phyloP scores from a whole-genome alignment of 495 filamentous ascomycete species.

The Daldinia concentrica region DNA sequence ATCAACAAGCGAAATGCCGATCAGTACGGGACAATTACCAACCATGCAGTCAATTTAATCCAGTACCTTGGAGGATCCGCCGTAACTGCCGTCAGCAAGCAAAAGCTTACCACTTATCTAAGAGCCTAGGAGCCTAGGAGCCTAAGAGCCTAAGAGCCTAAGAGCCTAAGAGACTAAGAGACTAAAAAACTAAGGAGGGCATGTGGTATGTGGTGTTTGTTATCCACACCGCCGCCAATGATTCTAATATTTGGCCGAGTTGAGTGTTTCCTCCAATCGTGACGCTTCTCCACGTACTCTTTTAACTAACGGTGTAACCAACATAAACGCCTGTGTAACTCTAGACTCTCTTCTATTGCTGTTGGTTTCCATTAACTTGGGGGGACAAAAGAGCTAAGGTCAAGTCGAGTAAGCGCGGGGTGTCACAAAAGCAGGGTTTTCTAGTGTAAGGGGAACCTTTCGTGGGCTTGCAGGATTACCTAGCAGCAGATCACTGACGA shows the following conservation, averaged over 20 bases:
- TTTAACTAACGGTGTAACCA: constrained; percentile 23
- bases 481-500: constrained; percentile 9
- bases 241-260: constrained; percentile 5
- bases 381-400: background rate
- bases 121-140: no score
- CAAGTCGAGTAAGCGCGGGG: constrained; percentile 37
- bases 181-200: background rate
- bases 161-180: no score
- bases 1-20: constrained; percentile 32
- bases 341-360: background rate
- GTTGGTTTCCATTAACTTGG: background rate
- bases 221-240: constrained; percentile 9
- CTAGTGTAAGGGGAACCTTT: background rate
- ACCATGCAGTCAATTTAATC: constrained; percentile 12
- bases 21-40: constrained; percentile 22
- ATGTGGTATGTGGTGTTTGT: constrained; percentile 10
- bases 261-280: background rate
- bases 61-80: constrained; percentile 21
- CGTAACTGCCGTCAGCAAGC: constrained; percentile 27
- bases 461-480: constrained; percentile 3
- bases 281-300: background rate
- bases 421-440: constrained; percentile 12
- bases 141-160: no score
- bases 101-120: constrained; percentile 6
- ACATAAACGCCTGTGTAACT: constrained; percentile 37